Percentiles rank a stretch among this genome's conserved stretches.
Conservation (phyloP, 192 early-diverging fungal genomes). For the Allomyces javanicus region DNA sequence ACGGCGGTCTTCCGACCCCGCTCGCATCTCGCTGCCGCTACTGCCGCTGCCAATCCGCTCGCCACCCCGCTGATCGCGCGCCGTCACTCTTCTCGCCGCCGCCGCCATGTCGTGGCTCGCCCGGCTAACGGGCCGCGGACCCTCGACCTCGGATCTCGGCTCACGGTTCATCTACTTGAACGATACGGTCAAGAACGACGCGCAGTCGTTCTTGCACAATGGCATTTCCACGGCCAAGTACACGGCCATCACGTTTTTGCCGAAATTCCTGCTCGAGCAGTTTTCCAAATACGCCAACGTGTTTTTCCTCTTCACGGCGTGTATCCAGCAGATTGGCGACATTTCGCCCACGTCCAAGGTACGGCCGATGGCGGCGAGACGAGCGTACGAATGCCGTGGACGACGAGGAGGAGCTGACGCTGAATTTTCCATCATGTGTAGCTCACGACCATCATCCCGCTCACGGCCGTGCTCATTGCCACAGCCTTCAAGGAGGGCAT, state of each 20-base stretch:
- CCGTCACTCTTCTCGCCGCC: no score
- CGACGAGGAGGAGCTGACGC: no score
- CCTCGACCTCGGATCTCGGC: background rate
- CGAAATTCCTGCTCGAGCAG: slow-evolving; percentile 92
- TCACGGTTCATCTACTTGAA: slow-evolving; percentile 77
- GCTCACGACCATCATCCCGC: slow-evolving; percentile 60
- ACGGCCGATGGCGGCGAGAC: no score
- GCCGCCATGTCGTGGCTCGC: no score
- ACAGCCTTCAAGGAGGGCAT: slow-evolving; percentile 86
- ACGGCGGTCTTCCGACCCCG: no score
- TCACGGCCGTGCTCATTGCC: slow-evolving; percentile 64
- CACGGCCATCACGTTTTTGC: slow-evolving; percentile 71
- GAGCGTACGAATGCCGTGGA: no score
- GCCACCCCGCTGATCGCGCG: no score
- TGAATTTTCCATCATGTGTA: slow-evolving; percentile 3
- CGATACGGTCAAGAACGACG: slow-evolving; percentile 52
- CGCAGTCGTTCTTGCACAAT: slow-evolving; percentile 77
- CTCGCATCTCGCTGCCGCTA: no score
- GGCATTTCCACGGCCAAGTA: slow-evolving; percentile 92
- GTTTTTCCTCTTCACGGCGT: slow-evolving; percentile 95
- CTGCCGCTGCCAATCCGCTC: no score
- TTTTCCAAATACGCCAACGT: slow-evolving; percentile 98
- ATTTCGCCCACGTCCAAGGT: slow-evolving; percentile 69
- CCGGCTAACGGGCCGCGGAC: no score
- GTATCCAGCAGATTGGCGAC: slow-evolving; percentile 89